A percentile compares a stretch with the other conserved stretches of the same genome.
Evolutionary conservation across 2,329 filamentous ascomycete genomes (phyloP).

Genomic region (Xenoacremonium recifei): DNA sequence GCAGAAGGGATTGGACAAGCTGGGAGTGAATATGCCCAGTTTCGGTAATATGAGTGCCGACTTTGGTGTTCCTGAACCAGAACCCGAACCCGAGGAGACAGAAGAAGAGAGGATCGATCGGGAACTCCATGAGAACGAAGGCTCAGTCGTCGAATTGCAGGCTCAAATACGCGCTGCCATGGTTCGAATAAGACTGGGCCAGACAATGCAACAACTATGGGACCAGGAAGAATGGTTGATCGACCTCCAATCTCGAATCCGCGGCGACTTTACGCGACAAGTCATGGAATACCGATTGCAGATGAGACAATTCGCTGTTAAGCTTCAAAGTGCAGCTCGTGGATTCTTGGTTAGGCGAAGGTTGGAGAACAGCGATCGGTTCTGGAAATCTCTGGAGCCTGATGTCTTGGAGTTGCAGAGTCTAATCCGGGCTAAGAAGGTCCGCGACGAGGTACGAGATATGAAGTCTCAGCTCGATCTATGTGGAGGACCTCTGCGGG

Average conservation of each 20-base stretch:
- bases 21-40: constrained; percentile 93
- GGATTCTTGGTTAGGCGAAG: constrained; percentile 70
- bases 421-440: constrained; percentile 69
- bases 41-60: constrained; percentile 97
- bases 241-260: constrained; percentile 81
- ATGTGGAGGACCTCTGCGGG: constrained; percentile 61
- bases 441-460: constrained; percentile 56
- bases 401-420: constrained; percentile 81
- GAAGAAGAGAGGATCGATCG: constrained; percentile 86
- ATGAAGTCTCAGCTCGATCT: constrained; percentile 58
- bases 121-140: constrained; percentile 76
- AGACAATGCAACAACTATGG: constrained; percentile 88
- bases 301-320: constrained; percentile 78
- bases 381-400: constrained; percentile 68
- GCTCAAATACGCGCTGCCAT: constrained; percentile 82
- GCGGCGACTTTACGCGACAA: constrained; percentile 84
- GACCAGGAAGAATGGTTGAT: constrained; percentile 75
- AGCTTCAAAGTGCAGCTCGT: constrained; percentile 75
- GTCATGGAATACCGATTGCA: constrained; percentile 77
- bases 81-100: constrained; percentile 78
- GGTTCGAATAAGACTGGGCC: constrained; percentile 71
- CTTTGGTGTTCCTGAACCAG: constrained; percentile 76
- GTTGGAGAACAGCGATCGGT: constrained; percentile 60
- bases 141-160: constrained; percentile 74
- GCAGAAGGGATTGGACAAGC: constrained; percentile 94